Base-by-base conservation (phyloP, 441 rosid species). In the Melianthus villosus region DNA sequence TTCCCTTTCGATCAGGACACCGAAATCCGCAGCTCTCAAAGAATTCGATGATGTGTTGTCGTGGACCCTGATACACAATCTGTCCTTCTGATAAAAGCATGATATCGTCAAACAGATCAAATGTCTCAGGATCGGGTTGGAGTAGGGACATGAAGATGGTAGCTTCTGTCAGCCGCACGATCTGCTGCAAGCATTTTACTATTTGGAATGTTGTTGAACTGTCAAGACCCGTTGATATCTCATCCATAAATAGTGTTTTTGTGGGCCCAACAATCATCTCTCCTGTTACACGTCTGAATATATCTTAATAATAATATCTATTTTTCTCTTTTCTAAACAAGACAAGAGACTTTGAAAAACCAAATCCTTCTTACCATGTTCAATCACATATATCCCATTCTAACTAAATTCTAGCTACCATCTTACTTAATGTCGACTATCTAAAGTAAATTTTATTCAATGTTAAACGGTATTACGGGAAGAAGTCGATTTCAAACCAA, bases 71-170 rank as follows among this genome's bases (percentile, higher is more conserved):
- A 39, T 89, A 84, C 6, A 81, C 86, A 22, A 84, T 67, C 44
- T 66, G 77, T 0, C 96, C 94, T 50, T 87, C 97, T 31, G 94
- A 75, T 43, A 87, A 52, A 9, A 87, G 69, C 38, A 87, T 42
- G 22, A 87, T 42, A 57, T 87, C 93, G 54, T 80, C 94, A 61
- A 87, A 80, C 30, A 87, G 59, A 34, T 82, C 86, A 72, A 72
- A 87, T 18, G 94, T 82, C 75, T 82, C 94, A 2, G 94, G 97
- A 16, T 93, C 84, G 34, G 97, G 94, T 55, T 87, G 97, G 53
- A 87, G 86, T 59, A 87, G 84, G 51, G 87, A 79, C 84, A 87
- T 82, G 12, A 87, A 71, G 25, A 79, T 77, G 14, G 97, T 87
- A 59, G 68, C 93, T 16, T 82, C 87, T 93, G 80, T 82, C 9